Conservation (phyloP, 768 basidiomycete genomes). For the Termitomyces sp. region DNA sequence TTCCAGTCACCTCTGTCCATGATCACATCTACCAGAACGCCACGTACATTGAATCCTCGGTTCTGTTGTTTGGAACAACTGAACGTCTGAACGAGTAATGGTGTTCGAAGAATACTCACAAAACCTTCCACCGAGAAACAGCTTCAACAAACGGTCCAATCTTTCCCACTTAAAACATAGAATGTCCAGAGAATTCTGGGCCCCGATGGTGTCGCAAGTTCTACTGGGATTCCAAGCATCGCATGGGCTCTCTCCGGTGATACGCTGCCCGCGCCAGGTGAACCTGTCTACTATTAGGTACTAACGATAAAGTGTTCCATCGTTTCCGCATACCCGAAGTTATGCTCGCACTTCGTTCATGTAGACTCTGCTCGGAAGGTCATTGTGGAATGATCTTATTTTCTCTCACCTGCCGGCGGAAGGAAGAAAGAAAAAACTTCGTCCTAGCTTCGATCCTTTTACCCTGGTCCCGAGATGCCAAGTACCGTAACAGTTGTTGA, state of each 20-base stretch:
- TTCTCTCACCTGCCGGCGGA: background rate
- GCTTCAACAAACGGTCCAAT: background rate
- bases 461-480: background rate
- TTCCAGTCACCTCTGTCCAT: background rate
- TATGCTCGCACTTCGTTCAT: background rate
- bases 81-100: background rate
- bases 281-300: background rate
- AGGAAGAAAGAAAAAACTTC: background rate
- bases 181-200: background rate
- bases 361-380: background rate
- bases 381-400: background rate
- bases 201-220: slow-evolving; percentile 9
- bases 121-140: background rate
- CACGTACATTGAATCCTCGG: background rate
- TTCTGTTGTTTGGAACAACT: background rate
- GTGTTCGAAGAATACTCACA: background rate
- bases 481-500: background rate
- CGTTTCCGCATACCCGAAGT: background rate
- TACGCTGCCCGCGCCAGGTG: background rate
- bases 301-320: background rate
- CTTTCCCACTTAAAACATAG: background rate
- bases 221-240: too few relatives aligned
- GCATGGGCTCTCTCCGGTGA: background rate
- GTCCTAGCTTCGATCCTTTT: background rate
- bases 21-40: background rate